Conservation (phyloP, 2,329 filamentous ascomycete species). For the Aspergillus proliferans region DNA sequence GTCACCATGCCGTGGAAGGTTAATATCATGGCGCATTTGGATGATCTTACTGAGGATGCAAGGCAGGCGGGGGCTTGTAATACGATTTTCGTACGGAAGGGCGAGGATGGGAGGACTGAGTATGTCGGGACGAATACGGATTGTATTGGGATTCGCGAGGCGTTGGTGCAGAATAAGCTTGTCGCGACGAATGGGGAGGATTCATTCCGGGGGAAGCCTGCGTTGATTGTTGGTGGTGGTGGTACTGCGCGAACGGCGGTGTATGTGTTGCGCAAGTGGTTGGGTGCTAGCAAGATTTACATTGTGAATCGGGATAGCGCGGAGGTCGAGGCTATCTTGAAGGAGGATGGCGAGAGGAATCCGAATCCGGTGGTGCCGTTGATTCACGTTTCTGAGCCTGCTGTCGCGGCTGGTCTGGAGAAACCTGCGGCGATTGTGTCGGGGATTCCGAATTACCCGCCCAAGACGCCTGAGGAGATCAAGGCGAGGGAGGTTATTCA, state of each 20-base stretch:
- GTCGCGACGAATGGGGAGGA: slow-evolving; percentile 10
- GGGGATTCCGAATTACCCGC: slow-evolving; percentile 71
- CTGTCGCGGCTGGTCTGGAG: slow-evolving; percentile 54
- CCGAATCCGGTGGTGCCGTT: slow-evolving; percentile 35
- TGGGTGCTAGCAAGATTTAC: slow-evolving; percentile 64
- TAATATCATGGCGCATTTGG: slow-evolving; percentile 65
- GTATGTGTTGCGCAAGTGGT: slow-evolving; percentile 65
- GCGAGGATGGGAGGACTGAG: slow-evolving; percentile 40
- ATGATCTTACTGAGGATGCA: slow-evolving; percentile 67
- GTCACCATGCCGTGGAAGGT: slow-evolving; percentile 85
- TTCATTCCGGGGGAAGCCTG: slow-evolving; percentile 49
- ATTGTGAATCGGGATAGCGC: slow-evolving; percentile 65
- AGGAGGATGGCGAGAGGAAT: slow-evolving; percentile 57
- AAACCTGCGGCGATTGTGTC: slow-evolving; percentile 63
- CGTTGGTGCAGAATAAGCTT: slow-evolving; percentile 53
- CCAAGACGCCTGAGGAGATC: slow-evolving; percentile 57
- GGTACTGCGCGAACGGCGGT: slow-evolving; percentile 72
- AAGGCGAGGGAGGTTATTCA: slow-evolving; percentile 50
- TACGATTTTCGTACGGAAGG: slow-evolving; percentile 61
- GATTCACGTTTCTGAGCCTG: slow-evolving; percentile 54
- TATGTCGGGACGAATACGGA: slow-evolving; percentile 76
- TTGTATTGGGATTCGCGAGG: slow-evolving; percentile 69
- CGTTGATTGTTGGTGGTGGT: slow-evolving; percentile 69
- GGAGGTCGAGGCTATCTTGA: slow-evolving; percentile 63
- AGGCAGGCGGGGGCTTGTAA: slow-evolving; percentile 71